Conservation (phyloP, 441 rosid species). For the Erysimum cheiri region DNA sequence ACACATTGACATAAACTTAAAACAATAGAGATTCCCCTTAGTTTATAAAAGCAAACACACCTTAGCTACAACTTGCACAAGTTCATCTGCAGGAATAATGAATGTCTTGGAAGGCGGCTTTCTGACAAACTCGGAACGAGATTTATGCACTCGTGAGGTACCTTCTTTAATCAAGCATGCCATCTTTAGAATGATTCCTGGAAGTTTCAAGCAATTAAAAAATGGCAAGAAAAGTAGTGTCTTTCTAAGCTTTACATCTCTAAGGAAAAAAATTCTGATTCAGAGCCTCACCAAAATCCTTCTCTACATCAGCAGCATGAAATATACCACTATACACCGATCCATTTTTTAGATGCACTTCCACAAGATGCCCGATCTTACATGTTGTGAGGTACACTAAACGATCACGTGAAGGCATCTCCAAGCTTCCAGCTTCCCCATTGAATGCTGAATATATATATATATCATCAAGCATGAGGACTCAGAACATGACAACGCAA, state of each 20-base stretch:
- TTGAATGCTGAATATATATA: slow-evolving; percentile 51
- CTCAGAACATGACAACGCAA: slow-evolving; percentile 7
- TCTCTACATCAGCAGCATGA: slow-evolving; percentile 79
- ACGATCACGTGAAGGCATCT: slow-evolving; percentile 68
- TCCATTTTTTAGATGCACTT: slow-evolving; percentile 89
- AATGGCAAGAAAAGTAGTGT: slow-evolving; percentile 23
- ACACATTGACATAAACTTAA: slow-evolving; percentile 8
- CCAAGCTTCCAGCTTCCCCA: slow-evolving; percentile 56
- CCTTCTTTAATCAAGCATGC: slow-evolving; percentile 79
- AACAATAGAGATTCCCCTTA: slow-evolving; percentile 1
- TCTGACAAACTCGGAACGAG: slow-evolving; percentile 60
- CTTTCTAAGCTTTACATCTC: slow-evolving; percentile 24
- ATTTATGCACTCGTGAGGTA: slow-evolving; percentile 61
- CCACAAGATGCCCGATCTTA: slow-evolving; percentile 84
- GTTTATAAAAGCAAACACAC: slow-evolving; percentile 48
- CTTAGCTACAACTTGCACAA: slow-evolving; percentile 94
- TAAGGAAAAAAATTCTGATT: slow-evolving; percentile 16
- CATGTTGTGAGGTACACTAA: slow-evolving; percentile 68
- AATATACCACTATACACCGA: slow-evolving; percentile 82
- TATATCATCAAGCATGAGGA: slow-evolving; percentile 34
- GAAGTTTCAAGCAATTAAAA: slow-evolving; percentile 38
- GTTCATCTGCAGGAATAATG: slow-evolving; percentile 79
- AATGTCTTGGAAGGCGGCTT: slow-evolving; percentile 75
- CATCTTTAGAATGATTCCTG: slow-evolving; percentile 92
- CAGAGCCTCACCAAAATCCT: slow-evolving; percentile 72